Evolutionary conservation across 202 grass and related monocot species (phyloP).

Genomic region (Schoenoplectus tabernaemontani): DNA sequence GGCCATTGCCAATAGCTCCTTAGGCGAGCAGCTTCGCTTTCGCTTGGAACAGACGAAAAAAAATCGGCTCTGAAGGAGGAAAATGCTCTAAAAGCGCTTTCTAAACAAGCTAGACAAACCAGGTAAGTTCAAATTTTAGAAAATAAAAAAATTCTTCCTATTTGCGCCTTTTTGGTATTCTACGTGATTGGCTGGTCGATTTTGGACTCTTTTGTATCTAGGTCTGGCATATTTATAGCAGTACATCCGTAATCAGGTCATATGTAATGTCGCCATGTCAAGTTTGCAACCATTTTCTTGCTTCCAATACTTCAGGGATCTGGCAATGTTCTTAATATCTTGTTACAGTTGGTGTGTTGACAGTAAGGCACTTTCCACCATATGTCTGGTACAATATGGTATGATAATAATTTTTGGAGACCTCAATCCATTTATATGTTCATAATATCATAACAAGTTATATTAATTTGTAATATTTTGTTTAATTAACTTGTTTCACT

Average conservation of each 20-base stretch:
- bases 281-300: too few relatives aligned
- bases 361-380: neutral
- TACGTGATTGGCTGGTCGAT: too few relatives aligned
- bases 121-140: slow-evolving; percentile 30
- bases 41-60: slow-evolving; percentile 56
- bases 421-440: neutral
- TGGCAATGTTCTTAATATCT: neutral
- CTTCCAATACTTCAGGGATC: too few relatives aligned
- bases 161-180: too few relatives aligned
- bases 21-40: slow-evolving; percentile 53
- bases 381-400: neutral
- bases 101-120: slow-evolving; percentile 36
- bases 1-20: slow-evolving; percentile 64
- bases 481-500: neutral
- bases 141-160: neutral
- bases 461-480: neutral
- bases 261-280: too few relatives aligned
- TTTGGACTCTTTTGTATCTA: too few relatives aligned
- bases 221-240: too few relatives aligned
- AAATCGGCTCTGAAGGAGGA: slow-evolving; percentile 45
- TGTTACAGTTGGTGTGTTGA: neutral
- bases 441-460: neutral
- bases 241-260: too few relatives aligned
- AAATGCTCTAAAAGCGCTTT: slow-evolving; percentile 31
- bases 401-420: neutral